phyloP scores from a whole-genome alignment of 2,329 filamentous ascomycete species.

The Pseudopyrenochaeta lycopersici region DNA sequence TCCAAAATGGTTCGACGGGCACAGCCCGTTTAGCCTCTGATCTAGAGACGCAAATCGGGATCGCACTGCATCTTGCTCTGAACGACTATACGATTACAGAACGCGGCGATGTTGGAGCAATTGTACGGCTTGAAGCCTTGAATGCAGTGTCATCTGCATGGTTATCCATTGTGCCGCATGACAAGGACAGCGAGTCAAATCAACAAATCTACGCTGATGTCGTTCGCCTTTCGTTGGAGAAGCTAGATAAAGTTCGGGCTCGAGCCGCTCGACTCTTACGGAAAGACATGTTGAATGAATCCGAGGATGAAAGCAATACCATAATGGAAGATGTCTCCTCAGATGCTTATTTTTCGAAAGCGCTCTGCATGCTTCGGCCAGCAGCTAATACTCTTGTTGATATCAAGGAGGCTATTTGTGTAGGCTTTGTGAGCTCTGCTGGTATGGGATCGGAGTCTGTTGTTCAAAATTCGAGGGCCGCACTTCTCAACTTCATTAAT shows the following conservation, averaged over 20 bases:
- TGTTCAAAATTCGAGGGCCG: slow-evolving; percentile 72
- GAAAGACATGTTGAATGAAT: slow-evolving; percentile 4
- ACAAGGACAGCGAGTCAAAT: slow-evolving; percentile 17
- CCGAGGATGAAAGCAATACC: slow-evolving; percentile 7
- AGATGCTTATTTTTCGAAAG: slow-evolving; percentile 64
- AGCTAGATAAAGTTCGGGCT: slow-evolving; percentile 82
- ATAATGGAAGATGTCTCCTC: slow-evolving; percentile 62
- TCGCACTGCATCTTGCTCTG: slow-evolving; percentile 60
- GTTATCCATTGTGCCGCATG: slow-evolving; percentile 25
- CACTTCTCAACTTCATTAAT: slow-evolving; percentile 61
- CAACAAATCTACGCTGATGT: slow-evolving; percentile 50
- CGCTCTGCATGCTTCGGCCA: slow-evolving; percentile 53
- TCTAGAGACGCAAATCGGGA: slow-evolving; percentile 32
- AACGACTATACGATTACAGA: slow-evolving; percentile 93
- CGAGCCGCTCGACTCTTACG: slow-evolving; percentile 37
- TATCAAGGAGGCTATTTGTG: slow-evolving; percentile 60
- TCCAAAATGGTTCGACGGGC: slow-evolving; percentile 19
- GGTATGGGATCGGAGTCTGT: slow-evolving; percentile 81
- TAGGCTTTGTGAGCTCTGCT: slow-evolving; percentile 76
- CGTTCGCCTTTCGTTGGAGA: slow-evolving; percentile 82
- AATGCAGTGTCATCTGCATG: slow-evolving; percentile 65
- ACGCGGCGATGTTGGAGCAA: slow-evolving; percentile 87
- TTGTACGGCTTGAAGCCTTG: slow-evolving; percentile 82
- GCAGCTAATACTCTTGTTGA: slow-evolving; percentile 1
- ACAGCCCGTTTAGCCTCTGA: slow-evolving; percentile 15